Base-by-base conservation (phyloP, 2,329 filamentous ascomycete genomes). In the Exophiala alcalophila region DNA sequence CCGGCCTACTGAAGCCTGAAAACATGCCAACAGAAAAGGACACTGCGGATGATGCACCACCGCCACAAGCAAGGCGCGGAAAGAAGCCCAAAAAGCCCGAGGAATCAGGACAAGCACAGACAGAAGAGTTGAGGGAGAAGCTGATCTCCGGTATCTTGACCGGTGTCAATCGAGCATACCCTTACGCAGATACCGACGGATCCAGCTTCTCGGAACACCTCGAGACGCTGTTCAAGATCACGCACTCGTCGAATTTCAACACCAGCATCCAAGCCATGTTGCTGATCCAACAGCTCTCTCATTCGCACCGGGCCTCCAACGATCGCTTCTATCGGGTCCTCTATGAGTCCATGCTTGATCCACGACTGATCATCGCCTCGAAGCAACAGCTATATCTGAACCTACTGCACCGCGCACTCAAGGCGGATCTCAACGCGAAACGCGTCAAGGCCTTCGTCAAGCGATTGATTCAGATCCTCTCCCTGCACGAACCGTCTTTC, bases 191-290 rank as follows among this genome's bases (percentile, higher is more conserved):
- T 52, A 81, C 85, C 1, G 86, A 92, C 59, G 81, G 86, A 55
- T 78, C 81, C 29, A 81, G 80, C 74, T 88, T 97, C 53, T 86
- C 94, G 59, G 81, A 83, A 45, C 91, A 98, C 60, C 78, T 98
- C 44, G 85, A 97, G 61, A 96, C 91, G 3, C 76, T 98, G 18
- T 98, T 96, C 76, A 83, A 81, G 57, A 92, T 98, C 58, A 94
- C 92, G 0, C 92, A 98, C 66, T 97, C 91, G 1, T 88, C 91
- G 43, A 98, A 98, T 65, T 97, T 98, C 76, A 98, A 97, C 68
- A 98, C 92, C 1, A 92, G 89, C 61, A 87, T 98, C 25, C 92
- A 98, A 66, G 91, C 92, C 23, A 77, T 98, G 53, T 84, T 95
- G 69, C 73, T 98, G 33, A 94, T 98, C 54, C 92, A 97, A 62